These are phyloP conservation scores for Debaryomyces maramus DNA, from an alignment of 805 yeast species.

Conservation along the genomic window DNA sequence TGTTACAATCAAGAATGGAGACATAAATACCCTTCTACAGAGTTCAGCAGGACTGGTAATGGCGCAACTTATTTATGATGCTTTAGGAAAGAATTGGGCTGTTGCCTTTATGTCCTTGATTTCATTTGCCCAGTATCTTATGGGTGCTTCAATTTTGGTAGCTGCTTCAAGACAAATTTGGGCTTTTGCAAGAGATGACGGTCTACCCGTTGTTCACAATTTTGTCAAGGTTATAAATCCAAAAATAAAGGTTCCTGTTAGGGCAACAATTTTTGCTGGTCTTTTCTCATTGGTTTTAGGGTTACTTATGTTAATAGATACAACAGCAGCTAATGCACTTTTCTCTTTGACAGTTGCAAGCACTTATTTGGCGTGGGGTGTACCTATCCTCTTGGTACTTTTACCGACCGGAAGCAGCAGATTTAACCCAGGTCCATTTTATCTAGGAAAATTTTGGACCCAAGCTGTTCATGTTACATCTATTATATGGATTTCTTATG, in stretches of 20 bases:
- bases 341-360: constrained; percentile 45
- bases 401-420: constrained; percentile 47
- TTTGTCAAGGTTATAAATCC: constrained; percentile 24
- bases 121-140: constrained; percentile 29
- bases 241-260: constrained; percentile 25
- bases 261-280: constrained; percentile 34
- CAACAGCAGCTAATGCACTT: constrained; percentile 45
- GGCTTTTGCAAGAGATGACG: constrained; percentile 33
- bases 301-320: constrained; percentile 38
- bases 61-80: constrained; percentile 31
- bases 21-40: constrained; percentile 20
- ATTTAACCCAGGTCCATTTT: constrained; percentile 64
- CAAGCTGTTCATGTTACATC: constrained; percentile 47
- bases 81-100: constrained; percentile 31
- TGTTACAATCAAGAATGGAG: constrained; percentile 23
- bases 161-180: constrained; percentile 31
- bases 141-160: constrained; percentile 33
- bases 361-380: constrained; percentile 45
- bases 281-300: constrained; percentile 37
- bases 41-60: constrained; percentile 27
- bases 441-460: constrained; percentile 51
- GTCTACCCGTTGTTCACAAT: constrained; percentile 23
- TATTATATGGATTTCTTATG: constrained; percentile 25
- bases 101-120: constrained; percentile 29
- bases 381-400: constrained; percentile 51